These are phyloP conservation scores for Pichia sp. DNA, from an alignment of 1,139 yeast species.

Conservation along the genomic window DNA sequence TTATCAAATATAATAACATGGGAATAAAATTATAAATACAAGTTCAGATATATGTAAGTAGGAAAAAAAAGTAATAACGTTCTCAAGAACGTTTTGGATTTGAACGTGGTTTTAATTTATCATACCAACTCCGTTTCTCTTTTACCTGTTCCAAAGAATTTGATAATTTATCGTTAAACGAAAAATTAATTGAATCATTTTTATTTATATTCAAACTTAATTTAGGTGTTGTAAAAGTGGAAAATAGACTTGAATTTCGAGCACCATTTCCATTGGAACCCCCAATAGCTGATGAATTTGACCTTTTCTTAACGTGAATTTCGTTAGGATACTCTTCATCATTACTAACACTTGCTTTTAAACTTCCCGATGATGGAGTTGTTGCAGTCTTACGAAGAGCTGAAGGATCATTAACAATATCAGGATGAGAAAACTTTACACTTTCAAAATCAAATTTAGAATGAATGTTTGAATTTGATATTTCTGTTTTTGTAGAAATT, in stretches of 20 bases:
- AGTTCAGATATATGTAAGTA: too few species aligned
- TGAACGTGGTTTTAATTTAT: constrained; percentile 31
- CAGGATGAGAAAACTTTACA: constrained; percentile 5
- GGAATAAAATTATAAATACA: too few species aligned
- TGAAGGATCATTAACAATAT: constrained; percentile 6
- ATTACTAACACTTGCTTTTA: constrained; percentile 8
- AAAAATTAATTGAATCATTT: not conserved
- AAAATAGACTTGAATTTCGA: constrained; percentile 4
- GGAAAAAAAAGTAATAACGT: constrained; percentile 8
- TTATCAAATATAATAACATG: too few species aligned
- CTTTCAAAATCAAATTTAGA: not conserved
- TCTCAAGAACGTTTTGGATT: constrained; percentile 24
- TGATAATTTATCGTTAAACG: not conserved
- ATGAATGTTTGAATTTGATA: not conserved
- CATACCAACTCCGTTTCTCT: constrained; percentile 33
- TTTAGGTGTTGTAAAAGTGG: not conserved
- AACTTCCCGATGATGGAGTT: constrained; percentile 1
- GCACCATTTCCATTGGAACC: not conserved
- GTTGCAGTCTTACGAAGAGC: constrained; percentile 9
- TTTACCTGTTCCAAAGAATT: constrained; percentile 1
- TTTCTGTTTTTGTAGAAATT: not conserved
- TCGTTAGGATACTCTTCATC: constrained; percentile 1
- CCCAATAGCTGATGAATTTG: not conserved
- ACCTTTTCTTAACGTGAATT: constrained; percentile 1
- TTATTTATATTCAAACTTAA: not conserved